Base-by-base conservation (phyloP, 192 early-diverging fungal species). In the Coemansia sp. region DNA sequence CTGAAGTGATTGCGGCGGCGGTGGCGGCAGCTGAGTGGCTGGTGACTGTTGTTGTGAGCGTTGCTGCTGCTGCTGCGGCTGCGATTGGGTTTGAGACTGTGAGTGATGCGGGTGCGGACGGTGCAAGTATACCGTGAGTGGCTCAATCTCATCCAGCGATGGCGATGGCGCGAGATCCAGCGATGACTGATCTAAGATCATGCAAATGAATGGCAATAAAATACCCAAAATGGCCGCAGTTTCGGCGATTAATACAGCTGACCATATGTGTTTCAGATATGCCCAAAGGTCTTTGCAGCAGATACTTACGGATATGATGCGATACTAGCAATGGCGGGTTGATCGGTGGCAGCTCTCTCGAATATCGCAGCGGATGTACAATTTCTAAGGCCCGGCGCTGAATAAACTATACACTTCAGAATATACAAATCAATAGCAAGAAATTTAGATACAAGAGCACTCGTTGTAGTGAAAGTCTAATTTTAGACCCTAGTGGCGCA, bases 271-370 rank as follows among this genome's bases (percentile, higher is more conserved):
- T n/a, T n/a, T n/a, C n/a, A n/a, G n/a, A n/a, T n/a, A n/a, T n/a
- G n/a, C n/a, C n/a, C n/a, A n/a, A n/a, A n/a, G n/a, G n/a, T 15
- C n/a, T 9, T 29, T 17, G 15, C 20, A 7, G 5, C 6, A 22
- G 20, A 10, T 19, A 77, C 75, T 65, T 77, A 77, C 75, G 69
- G 22, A 62, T 37, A 14, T 64, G 61, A 22, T 74, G 77, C 1
- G 65, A 51, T 3, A 73, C 40, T 25, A 74, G 64, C 24, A 74
- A 32, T 12, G 77, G 77, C 14, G 71, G 70, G 37, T 64, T 73
- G 20, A 79, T 79, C 11, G 77, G 77, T n/a, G 77, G 77, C 17
- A 80, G 59, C 38, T 74, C 77, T 20, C 65, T 53, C 14, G 71
- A 53, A 46, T 68, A 68, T 6, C 68, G 68, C 22, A 62, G 49